These are phyloP conservation scores for Pythium vanterpoolii DNA, from an alignment of 352 stramenopile genomes.

Conservation along the genomic window DNA sequence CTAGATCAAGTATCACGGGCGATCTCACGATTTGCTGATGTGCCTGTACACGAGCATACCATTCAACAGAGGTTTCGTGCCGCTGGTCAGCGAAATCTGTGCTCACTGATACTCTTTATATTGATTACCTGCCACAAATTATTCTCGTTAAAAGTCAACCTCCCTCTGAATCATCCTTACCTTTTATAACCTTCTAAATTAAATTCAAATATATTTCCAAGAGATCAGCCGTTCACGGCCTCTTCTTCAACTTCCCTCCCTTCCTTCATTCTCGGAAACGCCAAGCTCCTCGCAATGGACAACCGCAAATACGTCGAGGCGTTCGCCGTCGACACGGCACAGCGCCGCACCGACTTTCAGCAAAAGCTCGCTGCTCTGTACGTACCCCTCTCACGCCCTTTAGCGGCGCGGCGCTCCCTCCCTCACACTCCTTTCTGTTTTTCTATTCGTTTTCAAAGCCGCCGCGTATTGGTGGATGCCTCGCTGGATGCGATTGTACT, in stretches of 20 bases:
- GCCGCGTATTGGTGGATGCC: conserved; percentile 38
- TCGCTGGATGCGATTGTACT: conserved; percentile 47
- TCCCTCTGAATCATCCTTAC: not conserved
- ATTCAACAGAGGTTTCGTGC: not conserved
- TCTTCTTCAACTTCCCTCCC: not conserved
- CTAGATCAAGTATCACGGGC: too few relatives aligned
- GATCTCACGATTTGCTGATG: not conserved
- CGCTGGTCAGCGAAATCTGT: not conserved
- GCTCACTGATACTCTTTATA: not conserved
- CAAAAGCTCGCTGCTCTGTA: conserved; percentile 49
- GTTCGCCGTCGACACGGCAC: conserved; percentile 40
- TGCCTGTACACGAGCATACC: not conserved
- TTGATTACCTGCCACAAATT: not conserved
- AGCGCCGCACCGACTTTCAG: conserved; percentile 45
- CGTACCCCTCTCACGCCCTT: too few relatives aligned
- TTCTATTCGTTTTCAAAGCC: conserved; percentile 29
- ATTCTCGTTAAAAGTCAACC: not conserved
- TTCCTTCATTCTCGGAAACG: not conserved
- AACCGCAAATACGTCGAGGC: conserved; percentile 55
- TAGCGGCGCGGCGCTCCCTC: too few relatives aligned
- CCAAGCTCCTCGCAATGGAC: conserved; percentile 32
- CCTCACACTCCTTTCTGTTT: too few relatives aligned
- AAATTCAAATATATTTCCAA: not conserved
- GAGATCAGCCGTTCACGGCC: not conserved
- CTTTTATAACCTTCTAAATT: not conserved